These are phyloP conservation scores for Saccharomyces eubayanus DNA, from an alignment of 805 yeast genomes.

Conservation along the genomic window DNA sequence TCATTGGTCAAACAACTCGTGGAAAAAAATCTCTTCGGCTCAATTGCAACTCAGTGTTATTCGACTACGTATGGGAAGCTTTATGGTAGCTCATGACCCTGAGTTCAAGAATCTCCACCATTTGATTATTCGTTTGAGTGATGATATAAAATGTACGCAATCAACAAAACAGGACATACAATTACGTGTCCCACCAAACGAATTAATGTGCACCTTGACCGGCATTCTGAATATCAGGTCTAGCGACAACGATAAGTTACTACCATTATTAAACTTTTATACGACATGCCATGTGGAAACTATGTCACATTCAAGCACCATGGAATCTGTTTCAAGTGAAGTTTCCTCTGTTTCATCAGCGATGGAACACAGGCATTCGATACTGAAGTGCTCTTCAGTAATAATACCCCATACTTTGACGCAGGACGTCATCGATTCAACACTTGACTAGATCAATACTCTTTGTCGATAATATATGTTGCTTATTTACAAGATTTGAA, in stretches of 20 bases:
- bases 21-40: not conserved
- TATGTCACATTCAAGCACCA: not conserved
- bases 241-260: not conserved
- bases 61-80: not conserved
- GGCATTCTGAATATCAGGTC: not conserved
- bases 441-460: not conserved
- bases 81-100: not conserved
- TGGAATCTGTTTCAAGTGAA: not conserved
- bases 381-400: not conserved
- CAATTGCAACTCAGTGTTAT: not conserved
- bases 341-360: not conserved
- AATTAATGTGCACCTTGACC: not conserved
- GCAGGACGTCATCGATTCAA: not conserved
- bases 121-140: not conserved
- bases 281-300: not conserved
- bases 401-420: not conserved
- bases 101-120: not conserved
- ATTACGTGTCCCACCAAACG: slow-evolving; percentile 3
- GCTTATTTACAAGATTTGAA: slow-evolving; percentile 1
- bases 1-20: not conserved
- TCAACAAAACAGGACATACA: slow-evolving; percentile 30
- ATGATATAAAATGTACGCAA: slow-evolving; percentile 10
- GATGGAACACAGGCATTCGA: not conserved
- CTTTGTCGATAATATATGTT: not conserved
- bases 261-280: not conserved